Base-by-base conservation (phyloP, 108 stramenopile species). In the Pseudonitzschia multiseries region DNA sequence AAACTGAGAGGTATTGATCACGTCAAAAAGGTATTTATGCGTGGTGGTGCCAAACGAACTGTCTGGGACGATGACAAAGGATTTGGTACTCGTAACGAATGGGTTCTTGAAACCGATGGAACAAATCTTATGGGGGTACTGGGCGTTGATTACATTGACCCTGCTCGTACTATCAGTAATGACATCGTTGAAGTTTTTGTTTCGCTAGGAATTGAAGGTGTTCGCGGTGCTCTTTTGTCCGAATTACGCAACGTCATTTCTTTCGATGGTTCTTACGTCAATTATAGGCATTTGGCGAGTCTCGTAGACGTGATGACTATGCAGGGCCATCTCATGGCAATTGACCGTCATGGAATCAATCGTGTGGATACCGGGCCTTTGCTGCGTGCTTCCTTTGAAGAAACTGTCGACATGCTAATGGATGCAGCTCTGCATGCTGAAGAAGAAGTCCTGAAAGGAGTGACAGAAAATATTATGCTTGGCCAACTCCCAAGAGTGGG, bases 361-460 rank as follows among this genome's bases (percentile, higher is more conserved):
- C 93, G 97, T 50, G 96, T 94, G 21, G 98, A 97, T 69, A 87
- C 90, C 69, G 99, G 99, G 1, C 98, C 99, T 9, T 73, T 99
- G 57, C 82, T 98, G 51, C 90, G 97, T 56, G 88, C 90, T 71
- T 97, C 96, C 26, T 99, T 99, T 79, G 99, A 99, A 84, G 98
- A 99, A 84, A 99, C 99, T 24, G 97, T 98, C 28, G 99, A 99
- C 77, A 95, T 98, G 87, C 77, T 99, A 65, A 98, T 97, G 92
- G 95, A 98, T 75, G 93, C 97, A 46, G 97, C 99, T 13, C 77
- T 91, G 54, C 97, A 88, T 79, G 94, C 95, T 8, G 96, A 98
- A 73, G 86, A 87, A 70, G 98, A 99, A 75, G 84, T 93, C 33
- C 85, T 99, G 10, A 89, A 90, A 73, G 97, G 97, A 27, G 98